Base-by-base conservation (phyloP, 2,329 filamentous ascomycete species). In the Helotiales sp. region DNA sequence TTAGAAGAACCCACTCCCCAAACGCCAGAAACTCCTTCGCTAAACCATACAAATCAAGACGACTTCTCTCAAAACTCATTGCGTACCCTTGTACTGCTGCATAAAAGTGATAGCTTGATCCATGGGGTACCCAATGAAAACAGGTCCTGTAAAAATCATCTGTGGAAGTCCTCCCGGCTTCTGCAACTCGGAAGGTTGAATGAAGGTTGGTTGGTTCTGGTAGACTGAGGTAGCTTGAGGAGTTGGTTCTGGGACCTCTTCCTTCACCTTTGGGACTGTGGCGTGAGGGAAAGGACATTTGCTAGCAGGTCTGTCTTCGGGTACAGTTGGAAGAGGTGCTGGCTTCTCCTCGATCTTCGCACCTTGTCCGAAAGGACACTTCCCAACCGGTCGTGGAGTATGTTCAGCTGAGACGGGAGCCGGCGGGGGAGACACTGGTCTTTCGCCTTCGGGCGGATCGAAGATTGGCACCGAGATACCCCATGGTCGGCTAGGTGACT, bases 401-500 rank as follows among this genome's bases (percentile, higher is more conserved):
- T 71, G 69, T 28, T 70, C 69, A 45, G 67, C 66, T 57, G 78
- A 68, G 72, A 81, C 68, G 22, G 82, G 82, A 78, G 87, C 86
- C 3, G 88, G 83, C 3, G 87, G 86, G 20, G 86, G 86, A 8
- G 86, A 88, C 22, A 82, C 77, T 2, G 85, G 84, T 55, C 83
- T 80, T 22, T 78, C 77, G 26, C 77, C 74, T 50, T 76, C 72
- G 55, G 77, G 73, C 20, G 77, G 71, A 65, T 85, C 82, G 69
- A 85, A 82, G 43, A 87, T 78, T 2, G 94, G 94, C 0, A 97
- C 90, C 5, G 88, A 87, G 61, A 97, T 97, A 6, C 94, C 94
- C 94, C 94, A 97, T 15, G 95, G 95, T 52, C 95, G 86, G 78
- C 92, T 97, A 5, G 95, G 95, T 15, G 93, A 97, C 79, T 98